Base-by-base conservation (phyloP, 2,329 filamentous ascomycete species). In the Leptographium wingfieldii region DNA sequence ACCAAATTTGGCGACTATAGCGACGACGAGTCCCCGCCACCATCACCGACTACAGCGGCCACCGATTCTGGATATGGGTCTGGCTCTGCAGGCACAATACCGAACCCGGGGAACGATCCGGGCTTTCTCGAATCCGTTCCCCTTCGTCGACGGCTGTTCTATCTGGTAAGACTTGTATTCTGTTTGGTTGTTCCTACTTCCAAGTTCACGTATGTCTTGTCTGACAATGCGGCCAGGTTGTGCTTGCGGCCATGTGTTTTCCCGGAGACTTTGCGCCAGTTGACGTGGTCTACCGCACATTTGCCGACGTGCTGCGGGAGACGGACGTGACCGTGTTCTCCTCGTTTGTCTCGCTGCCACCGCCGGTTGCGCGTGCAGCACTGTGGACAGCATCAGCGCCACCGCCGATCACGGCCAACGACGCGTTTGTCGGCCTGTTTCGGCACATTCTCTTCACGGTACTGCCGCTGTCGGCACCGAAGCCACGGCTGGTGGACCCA, bases 61-160 rank as follows among this genome's bases (percentile, higher is more conserved):
- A 22, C 63, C 27, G 27, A 27, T 48, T 48, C 51, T 11, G 51
- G 51, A 11, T 14, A 10, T 5, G 51, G 22, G 12, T 27, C n/a
- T 31, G 51, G 25, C 52, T 55, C 52, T 38, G 40, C 48, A 43
- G 68, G 76, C 59, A 69, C 76, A 46, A 11, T 19, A n/a, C n/a
- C 54, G 12, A 35, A 12, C 16, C 40, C 46, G 10, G 49, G 55
- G 33, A 38, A 52, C 48, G 7, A 31, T 4, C 38, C 60, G 1
- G 63, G 59, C 12, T 65, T 61, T 40, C 35, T 54, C 46, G 80
- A 86, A 56, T 82, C 86, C 0, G 73, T 90, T 22, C 68, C 72
- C 1, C 69, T 89, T 22, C 82, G 87, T 7, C 77, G 85, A 63
- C 81, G 85, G 0, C 71, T 90, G 4, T 80, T 90, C 60, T 74